phyloP scores from a whole-genome alignment of 306 rosid genomes.

The Fagus sylvatica region DNA sequence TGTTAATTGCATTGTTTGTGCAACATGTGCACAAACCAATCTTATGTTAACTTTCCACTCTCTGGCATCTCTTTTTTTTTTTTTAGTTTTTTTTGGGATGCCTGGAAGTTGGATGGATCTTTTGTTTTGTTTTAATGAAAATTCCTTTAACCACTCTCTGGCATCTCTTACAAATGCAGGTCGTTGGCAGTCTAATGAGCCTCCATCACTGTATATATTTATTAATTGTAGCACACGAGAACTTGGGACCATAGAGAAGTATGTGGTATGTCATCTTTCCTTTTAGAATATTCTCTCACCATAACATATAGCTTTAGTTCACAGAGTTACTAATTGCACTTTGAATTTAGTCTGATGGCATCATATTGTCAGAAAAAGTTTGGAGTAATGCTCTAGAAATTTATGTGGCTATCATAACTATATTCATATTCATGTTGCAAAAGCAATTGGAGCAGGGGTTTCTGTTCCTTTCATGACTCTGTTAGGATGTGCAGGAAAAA shows the following conservation, averaged over 20 bases:
- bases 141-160: background rate
- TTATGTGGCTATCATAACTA: background rate
- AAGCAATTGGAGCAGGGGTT: background rate
- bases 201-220: conserved; percentile 84
- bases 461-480: conserved; percentile 27
- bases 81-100: too few species aligned
- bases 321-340: background rate
- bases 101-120: too few species aligned
- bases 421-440: background rate
- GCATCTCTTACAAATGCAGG: conserved; percentile 52
- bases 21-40: conserved; percentile 8
- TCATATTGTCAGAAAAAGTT: background rate
- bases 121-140: too few species aligned
- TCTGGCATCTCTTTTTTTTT: conserved; percentile 13
- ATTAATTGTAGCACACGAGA: conserved; percentile 91
- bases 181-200: conserved; percentile 82
- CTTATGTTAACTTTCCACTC: conserved; percentile 20
- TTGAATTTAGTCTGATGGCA: background rate
- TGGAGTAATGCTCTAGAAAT: background rate
- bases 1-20: conserved; percentile 12
- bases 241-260: conserved; percentile 87
- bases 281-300: conserved; percentile 24
- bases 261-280: conserved; percentile 74
- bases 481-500: conserved; percentile 64
- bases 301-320: background rate